These are phyloP conservation scores for Neofusicoccum umdonicola DNA, from an alignment of 2,329 filamentous ascomycete genomes.

Conservation along the genomic window DNA sequence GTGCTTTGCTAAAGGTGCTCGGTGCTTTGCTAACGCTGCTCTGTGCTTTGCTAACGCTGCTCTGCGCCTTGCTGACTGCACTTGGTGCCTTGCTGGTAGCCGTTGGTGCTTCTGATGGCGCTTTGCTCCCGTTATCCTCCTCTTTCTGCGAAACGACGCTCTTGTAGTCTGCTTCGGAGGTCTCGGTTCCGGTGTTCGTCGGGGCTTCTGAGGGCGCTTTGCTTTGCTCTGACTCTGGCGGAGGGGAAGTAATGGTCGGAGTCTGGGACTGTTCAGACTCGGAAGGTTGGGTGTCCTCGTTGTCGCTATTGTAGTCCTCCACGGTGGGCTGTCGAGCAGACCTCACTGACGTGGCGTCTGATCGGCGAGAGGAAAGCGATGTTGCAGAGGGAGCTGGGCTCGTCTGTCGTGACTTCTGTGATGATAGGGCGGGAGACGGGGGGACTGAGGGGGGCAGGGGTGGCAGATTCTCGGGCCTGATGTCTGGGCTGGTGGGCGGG, in stretches of 20 bases:
- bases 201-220: neutral
- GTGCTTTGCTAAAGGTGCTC: neutral
- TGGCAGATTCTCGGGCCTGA: slow-evolving; percentile 14
- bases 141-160: neutral
- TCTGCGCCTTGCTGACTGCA: neutral
- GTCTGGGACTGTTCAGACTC: neutral
- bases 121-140: neutral
- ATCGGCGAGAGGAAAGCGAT: neutral
- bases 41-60: neutral
- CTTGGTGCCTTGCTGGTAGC: neutral
- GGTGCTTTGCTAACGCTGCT: neutral
- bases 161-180: neutral
- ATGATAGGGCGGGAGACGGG: slow-evolving; percentile 8
- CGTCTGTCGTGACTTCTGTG: slow-evolving; percentile 8
- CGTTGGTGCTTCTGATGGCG: neutral
- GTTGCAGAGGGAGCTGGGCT: slow-evolving; percentile 7
- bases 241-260: neutral
- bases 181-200: neutral
- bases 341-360: slow-evolving; percentile 13
- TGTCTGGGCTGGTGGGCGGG: slow-evolving; percentile 12
- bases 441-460: slow-evolving; percentile 6
- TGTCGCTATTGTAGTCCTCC: slow-evolving; percentile 16
- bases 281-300: slow-evolving; percentile 3
- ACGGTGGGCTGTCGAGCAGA: slow-evolving; percentile 15
- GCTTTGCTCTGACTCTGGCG: neutral